Evolutionary conservation across 2,329 filamentous ascomycete genomes (phyloP).

Genomic region (Coniochaeta sp.): DNA sequence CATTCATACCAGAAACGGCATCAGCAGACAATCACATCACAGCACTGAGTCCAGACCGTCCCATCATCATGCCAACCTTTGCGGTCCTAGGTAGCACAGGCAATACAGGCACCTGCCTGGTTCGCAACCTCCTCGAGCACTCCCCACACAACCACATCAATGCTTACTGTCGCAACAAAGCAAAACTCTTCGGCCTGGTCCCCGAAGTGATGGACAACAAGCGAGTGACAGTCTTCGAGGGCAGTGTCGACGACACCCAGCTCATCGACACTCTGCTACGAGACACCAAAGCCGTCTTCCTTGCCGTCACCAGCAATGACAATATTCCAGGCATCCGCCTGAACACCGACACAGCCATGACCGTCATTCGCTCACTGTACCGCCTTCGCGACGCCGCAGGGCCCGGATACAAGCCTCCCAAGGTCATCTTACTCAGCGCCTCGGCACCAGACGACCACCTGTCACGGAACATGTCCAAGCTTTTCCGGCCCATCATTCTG

Average conservation of each 20-base stretch:
- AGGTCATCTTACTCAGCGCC: slow-evolving; percentile 34
- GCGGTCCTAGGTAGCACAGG: slow-evolving; percentile 35
- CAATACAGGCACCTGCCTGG: slow-evolving; percentile 32
- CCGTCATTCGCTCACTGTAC: slow-evolving; percentile 28
- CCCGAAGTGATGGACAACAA: slow-evolving; percentile 23
- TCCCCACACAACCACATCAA: slow-evolving; percentile 22
- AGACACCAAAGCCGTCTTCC: slow-evolving; percentile 28
- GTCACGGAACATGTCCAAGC: slow-evolving; percentile 17
- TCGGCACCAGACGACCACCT: slow-evolving; percentile 31
- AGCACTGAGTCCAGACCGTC: neutral
- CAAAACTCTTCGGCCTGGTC: slow-evolving; percentile 27
- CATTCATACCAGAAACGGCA: neutral
- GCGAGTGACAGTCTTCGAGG: slow-evolving; percentile 31
- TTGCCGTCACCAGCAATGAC: slow-evolving; percentile 30
- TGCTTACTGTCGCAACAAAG: slow-evolving; percentile 34
- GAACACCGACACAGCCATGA: slow-evolving; percentile 24
- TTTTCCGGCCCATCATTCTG: slow-evolving; percentile 20
- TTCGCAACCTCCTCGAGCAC: slow-evolving; percentile 27
- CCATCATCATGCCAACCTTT: slow-evolving; percentile 14
- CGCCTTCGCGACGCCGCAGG: slow-evolving; percentile 11
- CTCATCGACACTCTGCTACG: slow-evolving; percentile 28
- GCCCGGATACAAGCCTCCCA: slow-evolving; percentile 28
- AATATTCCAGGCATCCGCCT: slow-evolving; percentile 33
- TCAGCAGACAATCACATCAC: neutral
- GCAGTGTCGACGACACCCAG: slow-evolving; percentile 28